These are phyloP conservation scores for Exophiala phaeomuriformis DNA, from an alignment of 2,329 filamentous ascomycete species.

Conservation along the genomic window DNA sequence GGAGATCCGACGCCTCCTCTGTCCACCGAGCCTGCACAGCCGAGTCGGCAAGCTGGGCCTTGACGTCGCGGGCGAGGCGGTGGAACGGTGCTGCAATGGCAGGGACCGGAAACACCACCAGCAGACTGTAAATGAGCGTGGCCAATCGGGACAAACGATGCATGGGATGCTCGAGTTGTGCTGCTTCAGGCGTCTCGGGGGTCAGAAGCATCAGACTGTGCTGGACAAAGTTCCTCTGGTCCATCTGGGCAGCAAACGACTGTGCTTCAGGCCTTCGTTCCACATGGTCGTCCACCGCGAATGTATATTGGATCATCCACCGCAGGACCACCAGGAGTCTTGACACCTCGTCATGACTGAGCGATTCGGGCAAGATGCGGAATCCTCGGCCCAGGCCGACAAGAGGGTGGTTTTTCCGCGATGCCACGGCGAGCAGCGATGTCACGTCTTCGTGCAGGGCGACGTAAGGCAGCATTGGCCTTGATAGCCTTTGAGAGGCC, in stretches of 20 bases:
- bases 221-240: slow-evolving; percentile 37
- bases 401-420: slow-evolving; percentile 30
- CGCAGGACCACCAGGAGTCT: slow-evolving; percentile 32
- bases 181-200: slow-evolving; percentile 25
- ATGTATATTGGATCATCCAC: slow-evolving; percentile 31
- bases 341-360: slow-evolving; percentile 11
- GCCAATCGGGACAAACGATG: slow-evolving; percentile 35
- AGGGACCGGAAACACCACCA: slow-evolving; percentile 37
- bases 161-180: slow-evolving; percentile 23
- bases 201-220: slow-evolving; percentile 32
- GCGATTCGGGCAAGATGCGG: slow-evolving; percentile 13
- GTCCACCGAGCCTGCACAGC: slow-evolving; percentile 28
- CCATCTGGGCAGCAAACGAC: slow-evolving; percentile 29
- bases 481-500: slow-evolving; percentile 25
- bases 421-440: slow-evolving; percentile 15
- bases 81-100: slow-evolving; percentile 34
- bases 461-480: slow-evolving; percentile 26
- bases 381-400: slow-evolving; percentile 26
- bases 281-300: slow-evolving; percentile 28
- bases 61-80: slow-evolving; percentile 29
- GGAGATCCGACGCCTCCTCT: slow-evolving; percentile 22
- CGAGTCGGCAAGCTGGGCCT: slow-evolving; percentile 26
- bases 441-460: slow-evolving; percentile 24
- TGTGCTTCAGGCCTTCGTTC: slow-evolving; percentile 12
- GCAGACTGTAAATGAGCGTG: slow-evolving; percentile 33